These are phyloP conservation scores for Solanum medicagineum DNA, from an alignment of 257 asterid genomes.

Conservation along the genomic window DNA sequence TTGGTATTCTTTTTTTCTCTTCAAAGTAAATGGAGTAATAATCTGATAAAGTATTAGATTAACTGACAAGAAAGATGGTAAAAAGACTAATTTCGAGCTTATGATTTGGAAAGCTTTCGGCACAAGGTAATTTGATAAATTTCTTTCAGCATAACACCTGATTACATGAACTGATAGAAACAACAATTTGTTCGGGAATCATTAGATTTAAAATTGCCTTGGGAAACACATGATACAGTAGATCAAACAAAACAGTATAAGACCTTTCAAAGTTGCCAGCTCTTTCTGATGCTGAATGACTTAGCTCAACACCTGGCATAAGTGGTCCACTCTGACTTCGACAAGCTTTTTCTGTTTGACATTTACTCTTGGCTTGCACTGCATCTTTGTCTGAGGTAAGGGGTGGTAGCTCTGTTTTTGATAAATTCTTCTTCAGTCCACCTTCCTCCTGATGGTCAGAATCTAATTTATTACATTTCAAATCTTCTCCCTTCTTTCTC, in stretches of 20 bases:
- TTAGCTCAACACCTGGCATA: constrained; percentile 50
- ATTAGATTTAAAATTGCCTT: background rate
- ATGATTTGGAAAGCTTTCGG: background rate
- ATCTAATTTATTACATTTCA: constrained; percentile 27
- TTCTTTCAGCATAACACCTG: background rate
- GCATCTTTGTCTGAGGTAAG: constrained; percentile 47
- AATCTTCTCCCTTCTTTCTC: constrained; percentile 23
- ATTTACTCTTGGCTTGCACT: constrained; percentile 31
- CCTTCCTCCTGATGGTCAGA: constrained; percentile 19
- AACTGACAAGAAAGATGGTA: background rate
- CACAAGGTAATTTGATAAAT: background rate
- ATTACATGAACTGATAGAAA: background rate
- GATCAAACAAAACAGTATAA: background rate
- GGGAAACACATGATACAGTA: background rate
- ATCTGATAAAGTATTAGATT: background rate
- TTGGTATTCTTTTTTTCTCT: background rate
- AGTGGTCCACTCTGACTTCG: constrained; percentile 91
- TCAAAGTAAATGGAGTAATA: background rate
- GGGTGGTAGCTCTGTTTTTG: constrained; percentile 36
- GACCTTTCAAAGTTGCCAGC: constrained; percentile 64
- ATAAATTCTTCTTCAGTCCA: constrained; percentile 27
- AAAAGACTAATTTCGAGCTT: background rate
- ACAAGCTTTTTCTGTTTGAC: constrained; percentile 44
- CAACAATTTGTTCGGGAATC: background rate
- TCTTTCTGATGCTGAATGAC: constrained; percentile 63